These are phyloP conservation scores for Lolium multiflorum DNA, from an alignment of 176 grass and related monocot genomes.

Conservation along the genomic window DNA sequence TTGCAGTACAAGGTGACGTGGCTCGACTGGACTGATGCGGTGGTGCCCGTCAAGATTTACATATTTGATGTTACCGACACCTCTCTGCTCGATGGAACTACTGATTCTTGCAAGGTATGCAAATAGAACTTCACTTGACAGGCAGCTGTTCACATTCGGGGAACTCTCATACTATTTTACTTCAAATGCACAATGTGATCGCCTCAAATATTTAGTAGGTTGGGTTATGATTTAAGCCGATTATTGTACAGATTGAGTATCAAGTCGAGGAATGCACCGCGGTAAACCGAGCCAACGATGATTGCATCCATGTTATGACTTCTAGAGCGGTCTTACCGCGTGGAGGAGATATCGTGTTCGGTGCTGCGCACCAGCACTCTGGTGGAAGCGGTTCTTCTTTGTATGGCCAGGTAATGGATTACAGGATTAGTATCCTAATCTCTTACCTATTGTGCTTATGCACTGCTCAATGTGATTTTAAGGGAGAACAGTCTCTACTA, in stretches of 20 bases:
- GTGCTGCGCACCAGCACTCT: conserved; percentile 82
- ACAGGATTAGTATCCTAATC: not conserved
- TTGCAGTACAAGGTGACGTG: conserved; percentile 76
- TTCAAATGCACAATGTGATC: not conserved
- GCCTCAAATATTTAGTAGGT: not conserved
- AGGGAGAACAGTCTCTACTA: not conserved
- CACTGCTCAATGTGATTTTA: not conserved
- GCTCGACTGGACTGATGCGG: conserved; percentile 59
- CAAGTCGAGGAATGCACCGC: conserved; percentile 67
- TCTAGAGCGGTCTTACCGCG: conserved; percentile 55
- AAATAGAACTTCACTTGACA: not conserved
- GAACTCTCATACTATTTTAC: not conserved
- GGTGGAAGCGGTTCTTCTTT: conserved; percentile 65
- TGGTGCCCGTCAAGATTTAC: conserved; percentile 79
- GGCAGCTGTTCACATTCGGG: not conserved
- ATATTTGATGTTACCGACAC: conserved; percentile 74
- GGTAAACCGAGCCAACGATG: conserved; percentile 45
- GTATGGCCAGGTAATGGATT: conserved; percentile 59
- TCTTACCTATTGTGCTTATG: not conserved
- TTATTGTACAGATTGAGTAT: conserved; percentile 70
- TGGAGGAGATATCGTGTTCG: conserved; percentile 80
- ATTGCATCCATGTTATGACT: conserved; percentile 54
- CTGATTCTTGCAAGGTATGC: conserved; percentile 63
- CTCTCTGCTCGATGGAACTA: conserved; percentile 7
- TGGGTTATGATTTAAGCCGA: not conserved